Evolutionary conservation across 768 basidiomycete genomes (phyloP).

Genomic region (Gymnopilus dilepis): DNA sequence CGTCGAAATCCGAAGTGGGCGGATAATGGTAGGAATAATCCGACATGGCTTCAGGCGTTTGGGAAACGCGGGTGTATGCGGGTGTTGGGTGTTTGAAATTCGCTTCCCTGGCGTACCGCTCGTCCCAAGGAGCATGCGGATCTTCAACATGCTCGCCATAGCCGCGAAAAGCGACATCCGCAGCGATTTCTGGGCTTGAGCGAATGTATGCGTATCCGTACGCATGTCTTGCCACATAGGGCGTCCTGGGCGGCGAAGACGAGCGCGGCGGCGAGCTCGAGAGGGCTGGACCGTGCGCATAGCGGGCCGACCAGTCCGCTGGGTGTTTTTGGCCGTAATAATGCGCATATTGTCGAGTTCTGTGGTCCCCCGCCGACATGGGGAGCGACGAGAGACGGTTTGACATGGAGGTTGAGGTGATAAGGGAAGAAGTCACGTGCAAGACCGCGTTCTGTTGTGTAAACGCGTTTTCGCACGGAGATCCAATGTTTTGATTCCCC

Average conservation of each 20-base stretch:
- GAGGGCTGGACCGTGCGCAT: slow-evolving; percentile 26
- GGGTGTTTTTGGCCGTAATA: slow-evolving; percentile 24
- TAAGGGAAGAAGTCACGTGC: slow-evolving; percentile 50
- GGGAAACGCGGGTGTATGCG: slow-evolving; percentile 32
- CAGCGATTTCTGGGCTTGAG: slow-evolving; percentile 40
- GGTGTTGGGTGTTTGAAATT: slow-evolving; percentile 22
- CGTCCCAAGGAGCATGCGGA: slow-evolving; percentile 32
- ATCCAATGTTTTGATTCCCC: slow-evolving; percentile 34
- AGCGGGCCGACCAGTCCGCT: slow-evolving; percentile 23
- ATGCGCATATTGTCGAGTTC: slow-evolving; percentile 24
- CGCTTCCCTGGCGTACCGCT: slow-evolving; percentile 22
- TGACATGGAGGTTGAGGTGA: slow-evolving; percentile 52
- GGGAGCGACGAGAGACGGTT: slow-evolving; percentile 34
- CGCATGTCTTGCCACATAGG: slow-evolving; percentile 32
- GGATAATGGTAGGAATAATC: slow-evolving; percentile 30
- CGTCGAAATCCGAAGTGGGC: slow-evolving; percentile 38
- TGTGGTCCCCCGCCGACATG: slow-evolving; percentile 26
- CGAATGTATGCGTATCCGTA: slow-evolving; percentile 37
- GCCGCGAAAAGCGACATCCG: slow-evolving; percentile 28
- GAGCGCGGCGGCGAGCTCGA: slow-evolving; percentile 43
- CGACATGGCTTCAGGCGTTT: slow-evolving; percentile 32
- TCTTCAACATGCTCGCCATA: slow-evolving; percentile 33
- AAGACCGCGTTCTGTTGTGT: slow-evolving; percentile 36
- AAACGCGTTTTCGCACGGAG: slow-evolving; percentile 52
- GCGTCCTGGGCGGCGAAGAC: slow-evolving; percentile 46